Evolutionary conservation across 306 rosid species (phyloP), one percentile per base, ranked within the genome.

Genomic region (Prunus armeniaca): DNA sequence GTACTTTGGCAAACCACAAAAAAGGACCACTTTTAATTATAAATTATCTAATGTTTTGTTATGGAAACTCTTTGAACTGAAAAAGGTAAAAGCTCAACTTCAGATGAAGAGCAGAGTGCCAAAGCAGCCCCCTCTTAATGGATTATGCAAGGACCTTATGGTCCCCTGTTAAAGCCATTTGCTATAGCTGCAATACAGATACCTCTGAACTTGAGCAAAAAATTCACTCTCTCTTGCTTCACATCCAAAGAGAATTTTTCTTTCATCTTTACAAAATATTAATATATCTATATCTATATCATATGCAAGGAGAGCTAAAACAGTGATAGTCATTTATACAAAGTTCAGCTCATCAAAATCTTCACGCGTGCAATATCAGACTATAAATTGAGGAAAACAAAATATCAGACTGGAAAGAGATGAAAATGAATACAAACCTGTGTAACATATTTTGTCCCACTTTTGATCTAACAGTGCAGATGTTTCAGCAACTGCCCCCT

Each of bases 391-490:
- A 75, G 76, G 69, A 67, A 79, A 50, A 77, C 20, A 43, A 41
- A 82, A 80, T 52, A 55, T 68, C 62, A 54, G 27, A 24, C 27
- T 69, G 41, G 68, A 75, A 75, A 45, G 54, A 17, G 38, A 72
- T 70, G 73, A 65, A 77, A 32, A 72, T 68, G 49, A 24, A 75
- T 41, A 58, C 45, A 72, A 76, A 95, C 99, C 99, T 88, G 99
- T 96, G 80, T 96, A 96, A 80, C 87, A 96, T 83, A 96, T 92
- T 78, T 96, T 96, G 88, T 96, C 99, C 99, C 99, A 96, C 86
- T 91, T 96, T 65, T 96, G 99, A 88, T 96, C 93, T 78, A 96
- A 79, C 71, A 96, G 78, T 24, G 93, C 94, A 71, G 93, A 45
- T 71, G 99, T 89, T 88, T 88, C 99, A n/a, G 88, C 78, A 72